Conservation (phyloP, 108 stramenopile species). For the Pseudonitzschia pungens region DNA sequence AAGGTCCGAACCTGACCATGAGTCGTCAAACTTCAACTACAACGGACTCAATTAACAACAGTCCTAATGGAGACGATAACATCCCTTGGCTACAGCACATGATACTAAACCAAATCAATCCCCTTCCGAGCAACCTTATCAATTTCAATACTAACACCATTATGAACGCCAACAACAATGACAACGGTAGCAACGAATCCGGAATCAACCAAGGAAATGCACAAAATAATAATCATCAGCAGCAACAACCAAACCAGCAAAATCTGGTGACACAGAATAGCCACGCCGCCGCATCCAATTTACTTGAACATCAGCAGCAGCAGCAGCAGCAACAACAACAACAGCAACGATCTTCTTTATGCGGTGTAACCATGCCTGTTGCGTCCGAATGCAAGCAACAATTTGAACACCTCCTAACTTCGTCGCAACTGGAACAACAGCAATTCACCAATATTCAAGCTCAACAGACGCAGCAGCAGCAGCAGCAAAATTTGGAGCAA, state of each 20-base stretch:
- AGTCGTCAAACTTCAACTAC: not conserved
- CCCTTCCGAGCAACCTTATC: not conserved
- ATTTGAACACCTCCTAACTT: not conserved
- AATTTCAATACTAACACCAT: not conserved
- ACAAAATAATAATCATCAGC: not conserved
- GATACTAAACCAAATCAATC: conserved; percentile 1
- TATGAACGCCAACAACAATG: not conserved
- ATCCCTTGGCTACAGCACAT: not conserved
- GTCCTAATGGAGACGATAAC: not conserved
- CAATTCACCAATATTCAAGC: not conserved
- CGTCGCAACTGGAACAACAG: not conserved
- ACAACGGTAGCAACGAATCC: not conserved
- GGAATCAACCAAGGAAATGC: not conserved
- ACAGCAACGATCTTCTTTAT: not conserved
- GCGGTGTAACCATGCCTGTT: not conserved
- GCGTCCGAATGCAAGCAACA: not conserved
- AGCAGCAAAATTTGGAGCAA: not conserved
- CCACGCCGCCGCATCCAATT: too few species aligned
- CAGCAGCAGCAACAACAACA: not conserved
- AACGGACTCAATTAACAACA: not conserved
- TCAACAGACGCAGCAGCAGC: not conserved
- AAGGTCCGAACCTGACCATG: not conserved
- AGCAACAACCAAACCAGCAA: not conserved
- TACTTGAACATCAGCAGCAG: not conserved
- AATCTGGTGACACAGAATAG: not conserved